Evolutionary conservation across 441 rosid genomes (phyloP).

Genomic region (Raphanus hybrid): DNA sequence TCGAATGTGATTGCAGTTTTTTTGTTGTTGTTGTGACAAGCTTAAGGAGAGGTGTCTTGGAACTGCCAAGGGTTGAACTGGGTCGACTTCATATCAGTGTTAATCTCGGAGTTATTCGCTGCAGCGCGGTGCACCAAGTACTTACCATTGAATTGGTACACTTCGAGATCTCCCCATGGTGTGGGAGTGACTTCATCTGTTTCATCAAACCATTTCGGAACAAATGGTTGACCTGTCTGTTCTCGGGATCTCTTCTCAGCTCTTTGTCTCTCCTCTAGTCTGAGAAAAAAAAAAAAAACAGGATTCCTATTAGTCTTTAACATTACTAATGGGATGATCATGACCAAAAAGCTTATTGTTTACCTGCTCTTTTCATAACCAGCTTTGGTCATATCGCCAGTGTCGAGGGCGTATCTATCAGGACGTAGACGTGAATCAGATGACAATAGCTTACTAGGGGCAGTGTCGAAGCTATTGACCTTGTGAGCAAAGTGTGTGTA

Average conservation of each 20-base stretch:
- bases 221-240: conserved; percentile 58
- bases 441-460: conserved; percentile 75
- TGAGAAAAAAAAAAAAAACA: neutral
- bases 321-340: neutral
- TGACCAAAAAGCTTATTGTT: conserved; percentile 49
- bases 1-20: neutral
- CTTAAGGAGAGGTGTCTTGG: conserved; percentile 44
- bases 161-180: conserved; percentile 90
- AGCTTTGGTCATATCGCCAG: conserved; percentile 71
- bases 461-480: conserved; percentile 86
- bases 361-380: conserved; percentile 83
- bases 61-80: conserved; percentile 73
- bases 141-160: conserved; percentile 74
- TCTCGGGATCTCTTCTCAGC: conserved; percentile 69
- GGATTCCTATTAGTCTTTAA: neutral
- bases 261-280: conserved; percentile 30
- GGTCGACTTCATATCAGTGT: conserved; percentile 37
- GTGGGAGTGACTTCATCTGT: conserved; percentile 66
- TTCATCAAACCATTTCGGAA: conserved; percentile 80
- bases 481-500: conserved; percentile 91
- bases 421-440: conserved; percentile 90
- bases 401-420: conserved; percentile 84
- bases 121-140: conserved; percentile 62
- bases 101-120: conserved; percentile 52
- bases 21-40: neutral